These are phyloP conservation scores for Punica granatum DNA, from an alignment of 345 rosid genomes.

Conservation along the genomic window DNA sequence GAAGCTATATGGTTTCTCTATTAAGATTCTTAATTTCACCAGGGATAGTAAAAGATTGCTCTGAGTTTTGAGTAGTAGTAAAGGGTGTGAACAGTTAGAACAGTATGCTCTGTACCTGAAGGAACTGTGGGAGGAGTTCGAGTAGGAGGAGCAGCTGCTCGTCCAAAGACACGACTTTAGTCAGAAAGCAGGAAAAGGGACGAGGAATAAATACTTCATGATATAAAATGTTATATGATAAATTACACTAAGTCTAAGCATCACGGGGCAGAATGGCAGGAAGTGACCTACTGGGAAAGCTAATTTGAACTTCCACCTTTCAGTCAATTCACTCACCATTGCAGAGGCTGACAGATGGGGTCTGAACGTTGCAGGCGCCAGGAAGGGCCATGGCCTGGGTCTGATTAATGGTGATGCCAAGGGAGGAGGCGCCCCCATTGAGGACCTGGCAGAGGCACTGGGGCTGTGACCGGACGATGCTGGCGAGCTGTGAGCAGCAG, in stretches of 20 bases:
- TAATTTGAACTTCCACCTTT: neutral
- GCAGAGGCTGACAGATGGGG: slow-evolving; percentile 64
- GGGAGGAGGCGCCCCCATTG: slow-evolving; percentile 47
- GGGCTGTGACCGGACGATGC: slow-evolving; percentile 51
- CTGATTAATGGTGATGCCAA: slow-evolving; percentile 57
- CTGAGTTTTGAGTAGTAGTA: neutral
- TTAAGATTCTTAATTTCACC: no score
- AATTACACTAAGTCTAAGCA: no score
- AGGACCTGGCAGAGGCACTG: slow-evolving; percentile 72
- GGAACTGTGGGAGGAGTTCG: slow-evolving; percentile 15
- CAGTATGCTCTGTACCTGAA: slow-evolving; percentile 35
- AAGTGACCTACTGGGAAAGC: no score
- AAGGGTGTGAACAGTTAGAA: neutral
- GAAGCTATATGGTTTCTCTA: neutral
- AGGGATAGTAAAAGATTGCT: no score
- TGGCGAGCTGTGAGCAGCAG: slow-evolving; percentile 79
- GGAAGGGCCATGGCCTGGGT: slow-evolving; percentile 70
- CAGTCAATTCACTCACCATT: slow-evolving; percentile 31
- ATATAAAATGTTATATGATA: neutral
- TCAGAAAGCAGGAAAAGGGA: neutral
- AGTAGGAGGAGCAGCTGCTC: no score
- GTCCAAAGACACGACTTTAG: no score
- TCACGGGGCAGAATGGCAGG: no score
- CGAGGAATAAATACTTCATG: neutral
- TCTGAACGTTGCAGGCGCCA: slow-evolving; percentile 66